Conservation (phyloP, 306 rosid species). For the Begonia loranthoides region DNA sequence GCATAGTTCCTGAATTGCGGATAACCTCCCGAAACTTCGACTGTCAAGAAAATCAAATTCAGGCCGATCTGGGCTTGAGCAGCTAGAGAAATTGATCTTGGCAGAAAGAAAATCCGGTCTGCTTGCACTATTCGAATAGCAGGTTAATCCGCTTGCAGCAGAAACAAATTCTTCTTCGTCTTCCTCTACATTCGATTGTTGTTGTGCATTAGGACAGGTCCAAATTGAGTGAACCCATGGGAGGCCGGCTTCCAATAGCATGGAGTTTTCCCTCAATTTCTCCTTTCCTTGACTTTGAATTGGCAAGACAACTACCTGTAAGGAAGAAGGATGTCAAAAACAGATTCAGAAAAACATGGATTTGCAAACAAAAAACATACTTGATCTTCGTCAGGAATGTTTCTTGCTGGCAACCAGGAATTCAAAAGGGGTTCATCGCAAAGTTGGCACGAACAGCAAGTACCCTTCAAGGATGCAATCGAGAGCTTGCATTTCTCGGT, state of each 20-base stretch:
- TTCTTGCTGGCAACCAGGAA: conserved; percentile 24
- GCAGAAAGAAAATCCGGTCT: conserved; percentile 44
- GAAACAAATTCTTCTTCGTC: conserved; percentile 56
- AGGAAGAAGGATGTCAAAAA: conserved; percentile 9
- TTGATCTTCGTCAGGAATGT: conserved; percentile 44
- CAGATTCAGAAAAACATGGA: background rate
- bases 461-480: conserved; percentile 44
- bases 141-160: conserved; percentile 44
- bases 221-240: conserved; percentile 49
- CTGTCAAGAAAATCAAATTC: conserved; percentile 21
- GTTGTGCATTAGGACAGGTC: conserved; percentile 35
- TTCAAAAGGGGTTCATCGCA: conserved; percentile 20
- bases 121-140: conserved; percentile 40
- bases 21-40: conserved; percentile 32
- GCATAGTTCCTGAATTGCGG: conserved; percentile 52
- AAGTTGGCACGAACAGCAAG: conserved; percentile 36
- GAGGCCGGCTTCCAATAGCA: conserved; percentile 28
- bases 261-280: conserved; percentile 38
- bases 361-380: conserved; percentile 12
- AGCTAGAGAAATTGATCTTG: conserved; percentile 49
- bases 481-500: conserved; percentile 35
- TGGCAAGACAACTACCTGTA: conserved; percentile 55
- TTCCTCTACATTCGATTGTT: conserved; percentile 27
- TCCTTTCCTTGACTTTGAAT: conserved; percentile 60
- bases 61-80: conserved; percentile 49